Evolutionary conservation across 83 land plant genomes (phyloP).

Genomic region (Picea engelmannii): DNA sequence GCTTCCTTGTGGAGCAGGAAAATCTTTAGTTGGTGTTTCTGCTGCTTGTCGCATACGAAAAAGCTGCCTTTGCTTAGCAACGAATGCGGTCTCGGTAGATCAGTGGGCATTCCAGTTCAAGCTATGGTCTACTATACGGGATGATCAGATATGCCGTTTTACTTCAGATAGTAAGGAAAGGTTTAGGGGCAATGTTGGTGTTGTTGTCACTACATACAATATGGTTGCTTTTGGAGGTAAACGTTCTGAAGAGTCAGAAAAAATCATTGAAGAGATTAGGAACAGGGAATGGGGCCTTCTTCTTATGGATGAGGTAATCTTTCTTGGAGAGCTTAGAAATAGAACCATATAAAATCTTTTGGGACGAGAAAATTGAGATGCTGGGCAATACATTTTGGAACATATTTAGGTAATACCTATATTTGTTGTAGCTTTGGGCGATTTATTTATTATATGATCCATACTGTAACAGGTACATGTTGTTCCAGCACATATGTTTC

Average conservation of each 20-base stretch:
- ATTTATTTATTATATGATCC: neutral
- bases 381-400: neutral
- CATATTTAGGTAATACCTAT: neutral
- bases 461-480: slow-evolving; percentile 80
- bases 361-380: neutral
- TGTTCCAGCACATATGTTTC: slow-evolving; percentile 99
- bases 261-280: slow-evolving; percentile 94
- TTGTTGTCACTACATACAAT: slow-evolving; percentile 96
- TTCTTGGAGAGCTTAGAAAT: neutral
- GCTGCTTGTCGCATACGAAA: slow-evolving; percentile 89
- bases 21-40: slow-evolving; percentile 96
- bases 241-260: slow-evolving; percentile 96
- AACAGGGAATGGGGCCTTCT: slow-evolving; percentile 99
- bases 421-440: neutral
- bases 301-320: slow-evolving; percentile 94
- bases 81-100: too few relatives aligned
- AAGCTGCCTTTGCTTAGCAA: slow-evolving; percentile 94
- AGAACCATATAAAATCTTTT: neutral
- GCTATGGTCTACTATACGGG: slow-evolving; percentile 91
- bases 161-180: slow-evolving; percentile 98
- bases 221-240: slow-evolving; percentile 99
- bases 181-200: slow-evolving; percentile 90
- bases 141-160: slow-evolving; percentile 95
- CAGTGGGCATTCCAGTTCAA: slow-evolving; percentile 99
- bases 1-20: slow-evolving; percentile 98